phyloP scores from a whole-genome alignment of 2,329 filamentous ascomycete species.

The Neofusicoccum kwambonambiense region DNA sequence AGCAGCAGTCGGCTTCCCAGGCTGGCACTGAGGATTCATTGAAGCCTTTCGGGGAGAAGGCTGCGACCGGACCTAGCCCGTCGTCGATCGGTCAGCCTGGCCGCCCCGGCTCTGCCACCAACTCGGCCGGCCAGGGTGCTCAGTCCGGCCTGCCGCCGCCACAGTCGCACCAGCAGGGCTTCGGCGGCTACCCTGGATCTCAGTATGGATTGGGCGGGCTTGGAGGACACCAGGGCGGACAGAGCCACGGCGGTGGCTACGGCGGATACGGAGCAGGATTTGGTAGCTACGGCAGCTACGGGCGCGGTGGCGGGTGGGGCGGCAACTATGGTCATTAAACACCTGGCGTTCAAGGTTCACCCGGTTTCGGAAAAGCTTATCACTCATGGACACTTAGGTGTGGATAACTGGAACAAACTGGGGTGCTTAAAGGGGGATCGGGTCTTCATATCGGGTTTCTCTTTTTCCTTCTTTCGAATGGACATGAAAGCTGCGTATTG shows the following conservation, averaged over 20 bases:
- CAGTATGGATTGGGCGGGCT: constrained; percentile 56
- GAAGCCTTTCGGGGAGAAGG: constrained; percentile 59
- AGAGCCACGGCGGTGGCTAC: constrained; percentile 44
- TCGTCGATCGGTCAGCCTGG: constrained; percentile 60
- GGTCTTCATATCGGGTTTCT: constrained; percentile 8
- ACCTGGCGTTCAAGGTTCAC: constrained; percentile 17
- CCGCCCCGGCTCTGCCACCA: constrained; percentile 62
- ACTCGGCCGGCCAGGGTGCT: constrained; percentile 50
- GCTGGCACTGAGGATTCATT: constrained; percentile 51
- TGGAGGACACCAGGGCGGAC: constrained; percentile 47
- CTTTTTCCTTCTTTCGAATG: constrained; percentile 10
- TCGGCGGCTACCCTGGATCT: constrained; percentile 55
- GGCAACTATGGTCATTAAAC: constrained; percentile 42
- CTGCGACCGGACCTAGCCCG: constrained; percentile 57
- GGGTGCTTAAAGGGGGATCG: constrained; percentile 13
- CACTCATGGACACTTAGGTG: constrained; percentile 12
- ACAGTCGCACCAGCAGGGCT: constrained; percentile 57
- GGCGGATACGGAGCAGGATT: constrained; percentile 44
- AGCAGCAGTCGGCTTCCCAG: constrained; percentile 53
- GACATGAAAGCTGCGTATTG: constrained; percentile 18
- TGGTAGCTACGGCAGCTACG: constrained; percentile 41
- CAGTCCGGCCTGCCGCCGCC: constrained; percentile 56
- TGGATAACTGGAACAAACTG: constrained; percentile 17
- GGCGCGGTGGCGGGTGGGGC: constrained; percentile 50
- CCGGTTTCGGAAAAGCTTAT: constrained; percentile 19